Evolutionary conservation across 2,329 filamentous ascomycete genomes (phyloP).

Genomic region (Emergomyces pasteurianus): DNA sequence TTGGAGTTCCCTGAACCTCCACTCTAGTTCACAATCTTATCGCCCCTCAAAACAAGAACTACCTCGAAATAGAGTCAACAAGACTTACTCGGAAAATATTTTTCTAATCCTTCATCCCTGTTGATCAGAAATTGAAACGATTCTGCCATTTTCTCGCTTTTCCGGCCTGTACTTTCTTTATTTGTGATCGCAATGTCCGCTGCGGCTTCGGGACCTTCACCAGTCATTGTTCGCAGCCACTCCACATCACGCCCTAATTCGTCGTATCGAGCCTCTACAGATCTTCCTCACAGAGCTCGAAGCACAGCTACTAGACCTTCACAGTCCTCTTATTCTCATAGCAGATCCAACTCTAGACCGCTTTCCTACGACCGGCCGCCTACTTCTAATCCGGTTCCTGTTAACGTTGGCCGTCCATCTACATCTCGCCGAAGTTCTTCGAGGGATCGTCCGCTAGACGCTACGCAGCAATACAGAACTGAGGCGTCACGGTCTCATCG

Average conservation of each 20-base stretch:
- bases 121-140: not conserved
- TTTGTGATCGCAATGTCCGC: conserved; percentile 28
- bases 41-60: not conserved
- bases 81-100: not conserved
- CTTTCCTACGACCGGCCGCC: conserved; percentile 36
- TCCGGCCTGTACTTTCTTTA: not conserved
- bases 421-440: conserved; percentile 52
- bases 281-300: conserved; percentile 35
- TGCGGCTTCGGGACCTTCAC: conserved; percentile 34
- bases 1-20: conserved; percentile 1
- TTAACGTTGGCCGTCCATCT: conserved; percentile 48
- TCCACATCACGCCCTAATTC: conserved; percentile 37
- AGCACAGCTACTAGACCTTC: conserved; percentile 34
- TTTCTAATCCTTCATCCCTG: not conserved
- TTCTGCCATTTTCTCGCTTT: not conserved
- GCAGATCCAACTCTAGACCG: conserved; percentile 26
- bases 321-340: conserved; percentile 24
- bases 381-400: conserved; percentile 36
- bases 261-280: conserved; percentile 29
- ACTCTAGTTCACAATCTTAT: not conserved
- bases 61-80: not conserved
- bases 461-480: conserved; percentile 37
- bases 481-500: conserved; percentile 41
- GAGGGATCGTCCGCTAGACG: conserved; percentile 43
- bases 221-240: conserved; percentile 38